Percentiles rank a stretch among this genome's conserved stretches.
Conservation (phyloP, 495 filamentous ascomycete genomes). For the Amphirosellinia nigrospora region DNA sequence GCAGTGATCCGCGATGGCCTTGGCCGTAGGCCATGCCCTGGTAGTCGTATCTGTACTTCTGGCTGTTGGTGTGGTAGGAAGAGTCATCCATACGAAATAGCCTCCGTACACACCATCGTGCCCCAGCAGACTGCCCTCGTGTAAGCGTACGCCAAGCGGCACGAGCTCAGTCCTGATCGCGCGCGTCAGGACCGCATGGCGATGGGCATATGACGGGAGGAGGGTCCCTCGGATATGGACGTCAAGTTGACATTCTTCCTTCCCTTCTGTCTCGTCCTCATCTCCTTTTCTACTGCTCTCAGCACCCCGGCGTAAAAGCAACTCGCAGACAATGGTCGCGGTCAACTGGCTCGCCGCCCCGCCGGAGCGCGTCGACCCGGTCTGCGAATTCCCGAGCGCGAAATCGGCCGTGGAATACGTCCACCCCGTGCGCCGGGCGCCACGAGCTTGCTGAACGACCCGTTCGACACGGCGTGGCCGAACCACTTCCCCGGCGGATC, state of each 20-base stretch:
- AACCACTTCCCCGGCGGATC: slow-evolving; percentile 51
- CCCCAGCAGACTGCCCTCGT: slow-evolving; percentile 30
- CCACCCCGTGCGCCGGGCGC: slow-evolving; percentile 82
- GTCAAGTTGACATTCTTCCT: slow-evolving; percentile 43
- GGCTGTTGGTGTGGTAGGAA: slow-evolving; percentile 49
- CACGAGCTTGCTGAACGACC: slow-evolving; percentile 83
- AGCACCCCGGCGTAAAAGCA: slow-evolving; percentile 47
- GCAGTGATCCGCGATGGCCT: slow-evolving; percentile 60
- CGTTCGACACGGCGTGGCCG: slow-evolving; percentile 81
- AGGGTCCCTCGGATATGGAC: slow-evolving; percentile 47
- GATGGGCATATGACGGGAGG: slow-evolving; percentile 60
- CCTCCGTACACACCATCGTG: slow-evolving; percentile 61
- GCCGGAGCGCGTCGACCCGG: slow-evolving; percentile 72
- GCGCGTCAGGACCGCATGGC: slow-evolving; percentile 59
- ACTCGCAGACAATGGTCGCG: slow-evolving; percentile 67
- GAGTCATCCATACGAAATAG: slow-evolving; percentile 79
- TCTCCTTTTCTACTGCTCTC: background rate
- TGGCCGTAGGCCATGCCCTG: slow-evolving; percentile 42
- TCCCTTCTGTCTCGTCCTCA: background rate
- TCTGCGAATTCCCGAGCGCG: slow-evolving; percentile 70
- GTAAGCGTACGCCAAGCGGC: slow-evolving; percentile 62
- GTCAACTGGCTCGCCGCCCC: slow-evolving; percentile 76
- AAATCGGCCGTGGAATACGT: slow-evolving; percentile 73
- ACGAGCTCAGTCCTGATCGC: slow-evolving; percentile 63
- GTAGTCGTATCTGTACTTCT: background rate